Percentiles rank a stretch among this genome's conserved stretches.
These are phyloP conservation scores for Coffea eugenioides DNA, from an alignment of 257 asterid species.

Conservation along the genomic window DNA sequence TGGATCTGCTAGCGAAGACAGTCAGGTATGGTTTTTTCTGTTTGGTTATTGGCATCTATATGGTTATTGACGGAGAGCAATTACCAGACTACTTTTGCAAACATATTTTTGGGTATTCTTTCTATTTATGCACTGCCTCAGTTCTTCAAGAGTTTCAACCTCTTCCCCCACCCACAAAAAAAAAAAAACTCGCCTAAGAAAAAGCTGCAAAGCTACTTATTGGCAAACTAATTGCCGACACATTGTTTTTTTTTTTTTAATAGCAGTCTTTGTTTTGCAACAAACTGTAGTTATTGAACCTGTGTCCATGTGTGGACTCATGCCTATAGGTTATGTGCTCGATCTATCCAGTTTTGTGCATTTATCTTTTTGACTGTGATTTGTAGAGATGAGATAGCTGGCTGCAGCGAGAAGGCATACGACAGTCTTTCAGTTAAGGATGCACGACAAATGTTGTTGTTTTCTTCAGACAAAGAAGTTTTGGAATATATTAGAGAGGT, in stretches of 20 bases:
- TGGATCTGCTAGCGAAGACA: constrained; percentile 94
- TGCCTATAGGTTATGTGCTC: neutral
- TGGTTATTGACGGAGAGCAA: neutral
- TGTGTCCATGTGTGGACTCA: neutral
- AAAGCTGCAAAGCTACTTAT: neutral
- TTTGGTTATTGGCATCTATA: neutral
- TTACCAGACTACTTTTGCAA: neutral
- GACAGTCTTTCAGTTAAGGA: constrained; percentile 71
- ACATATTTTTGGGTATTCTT: neutral
- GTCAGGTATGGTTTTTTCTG: constrained; percentile 54
- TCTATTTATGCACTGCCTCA: neutral
- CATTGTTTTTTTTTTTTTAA: neutral
- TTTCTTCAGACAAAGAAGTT: constrained; percentile 71
- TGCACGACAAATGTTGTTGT: constrained; percentile 63
- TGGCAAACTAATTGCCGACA: neutral
- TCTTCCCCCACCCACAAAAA: neutral
- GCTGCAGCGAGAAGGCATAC: constrained; percentile 92
- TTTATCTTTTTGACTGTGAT: constrained; percentile 20
- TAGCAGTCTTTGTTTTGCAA: neutral
- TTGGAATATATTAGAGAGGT: constrained; percentile 60
- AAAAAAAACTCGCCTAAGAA: no score
- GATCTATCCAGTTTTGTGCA: constrained; percentile 12
- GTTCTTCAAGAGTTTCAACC: neutral
- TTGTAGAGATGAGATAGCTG: constrained; percentile 91
- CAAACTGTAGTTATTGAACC: no score